Conservation (phyloP, 306 rosid genomes). For the Rosa rugosa region DNA sequence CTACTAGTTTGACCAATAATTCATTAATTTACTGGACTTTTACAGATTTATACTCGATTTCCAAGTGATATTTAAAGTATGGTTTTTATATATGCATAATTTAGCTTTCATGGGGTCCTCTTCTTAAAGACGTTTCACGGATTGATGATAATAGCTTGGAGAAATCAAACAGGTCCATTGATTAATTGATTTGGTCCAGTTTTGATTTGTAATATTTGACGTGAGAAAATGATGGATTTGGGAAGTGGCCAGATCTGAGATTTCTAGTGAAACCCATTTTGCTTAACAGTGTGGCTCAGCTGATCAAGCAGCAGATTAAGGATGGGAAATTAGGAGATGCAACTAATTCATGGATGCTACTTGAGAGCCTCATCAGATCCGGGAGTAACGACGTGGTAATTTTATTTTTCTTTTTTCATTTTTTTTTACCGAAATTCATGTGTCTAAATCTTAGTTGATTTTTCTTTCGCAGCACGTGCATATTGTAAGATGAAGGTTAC, state of each 20-base stretch:
- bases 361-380: conserved; percentile 38
- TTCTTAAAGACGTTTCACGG: conserved; percentile 81
- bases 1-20: conserved; percentile 9
- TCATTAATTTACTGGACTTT: background rate
- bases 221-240: background rate
- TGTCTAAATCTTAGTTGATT: no score
- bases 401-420: background rate
- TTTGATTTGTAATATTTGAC: background rate
- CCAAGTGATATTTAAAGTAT: background rate
- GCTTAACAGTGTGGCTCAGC: conserved; percentile 56
- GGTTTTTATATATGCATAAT: background rate
- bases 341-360: conserved; percentile 54
- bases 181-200: background rate
- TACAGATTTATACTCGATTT: background rate
- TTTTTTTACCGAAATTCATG: background rate
- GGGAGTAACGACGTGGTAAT: conserved; percentile 68
- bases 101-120: conserved; percentile 95
- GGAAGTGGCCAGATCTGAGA: background rate
- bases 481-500: background rate
- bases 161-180: conserved; percentile 52
- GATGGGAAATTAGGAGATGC: conserved; percentile 61
- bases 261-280: conserved; percentile 26
- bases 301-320: conserved; percentile 59
- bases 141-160: conserved; percentile 60
- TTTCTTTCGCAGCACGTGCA: no score